A percentile compares a stretch with the other conserved stretches of the same genome.
Conservation (phyloP, 1,139 yeast species). For the Pichia sp. region DNA sequence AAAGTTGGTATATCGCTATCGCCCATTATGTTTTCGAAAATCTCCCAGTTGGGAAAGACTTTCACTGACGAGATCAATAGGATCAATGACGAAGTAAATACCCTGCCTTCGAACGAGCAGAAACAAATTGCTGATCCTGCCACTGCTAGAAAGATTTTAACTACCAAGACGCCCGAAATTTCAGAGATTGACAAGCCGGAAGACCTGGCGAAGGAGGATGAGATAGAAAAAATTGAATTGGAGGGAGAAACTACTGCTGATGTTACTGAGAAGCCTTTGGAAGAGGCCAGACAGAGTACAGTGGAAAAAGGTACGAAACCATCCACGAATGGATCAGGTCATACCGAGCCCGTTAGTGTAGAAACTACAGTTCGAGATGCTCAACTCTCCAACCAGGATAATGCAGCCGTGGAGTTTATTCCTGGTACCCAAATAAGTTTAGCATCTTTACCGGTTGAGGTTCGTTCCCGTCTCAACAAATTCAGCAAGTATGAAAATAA, state of each 20-base stretch:
- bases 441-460: constrained; percentile 29
- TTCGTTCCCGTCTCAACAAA: constrained; percentile 56
- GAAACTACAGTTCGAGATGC: background rate
- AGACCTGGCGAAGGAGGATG: constrained; percentile 20
- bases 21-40: constrained; percentile 45
- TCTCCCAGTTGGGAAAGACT: constrained; percentile 56
- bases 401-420: constrained; percentile 7
- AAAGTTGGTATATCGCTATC: background rate
- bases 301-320: too few relatives aligned
- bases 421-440: constrained; percentile 27
- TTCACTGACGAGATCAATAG: constrained; percentile 48
- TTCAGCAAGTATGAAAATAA: constrained; percentile 84
- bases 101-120: constrained; percentile 15
- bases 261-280: too few relatives aligned
- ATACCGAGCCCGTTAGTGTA: background rate
- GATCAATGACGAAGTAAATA: constrained; percentile 23
- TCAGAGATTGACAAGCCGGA: constrained; percentile 38
- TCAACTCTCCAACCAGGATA: background rate
- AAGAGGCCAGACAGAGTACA: too few relatives aligned
- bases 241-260: background rate
- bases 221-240: too few relatives aligned
- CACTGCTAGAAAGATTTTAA: constrained; percentile 22
- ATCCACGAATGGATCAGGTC: too few relatives aligned
- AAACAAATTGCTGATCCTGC: constrained; percentile 17
- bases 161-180: constrained; percentile 38